A percentile compares a stretch with the other conserved stretches of the same genome.
phyloP scores from a whole-genome alignment of 2,329 filamentous ascomycete genomes.

The Aureobasidium sp. region DNA sequence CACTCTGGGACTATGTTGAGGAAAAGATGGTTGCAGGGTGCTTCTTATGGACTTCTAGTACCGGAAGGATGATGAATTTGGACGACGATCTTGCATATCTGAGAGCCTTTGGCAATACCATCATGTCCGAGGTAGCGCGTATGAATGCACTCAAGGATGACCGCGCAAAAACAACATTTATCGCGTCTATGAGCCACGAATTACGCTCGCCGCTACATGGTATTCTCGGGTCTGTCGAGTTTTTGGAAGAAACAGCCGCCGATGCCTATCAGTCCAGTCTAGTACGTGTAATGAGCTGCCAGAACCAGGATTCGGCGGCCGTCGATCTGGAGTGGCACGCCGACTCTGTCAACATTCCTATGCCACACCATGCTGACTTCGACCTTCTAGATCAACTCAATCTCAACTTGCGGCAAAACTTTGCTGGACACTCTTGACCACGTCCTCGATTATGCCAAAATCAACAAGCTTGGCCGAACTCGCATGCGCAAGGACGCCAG shows the following conservation, averaged over 20 bases:
- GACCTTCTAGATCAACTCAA: conserved; percentile 32
- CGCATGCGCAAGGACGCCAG: conserved; percentile 22
- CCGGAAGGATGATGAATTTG: conserved; percentile 30
- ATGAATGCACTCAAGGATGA: conserved; percentile 35
- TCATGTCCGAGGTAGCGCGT: conserved; percentile 34
- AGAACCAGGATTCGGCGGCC: too few species aligned
- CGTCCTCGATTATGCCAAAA: conserved; percentile 38
- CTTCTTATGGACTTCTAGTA: conserved; percentile 36
- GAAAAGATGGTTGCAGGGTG: conserved; percentile 30
- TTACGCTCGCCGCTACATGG: conserved; percentile 41
- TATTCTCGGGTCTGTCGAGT: conserved; percentile 41
- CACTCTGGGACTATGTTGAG: conserved; percentile 44
- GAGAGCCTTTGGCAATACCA: conserved; percentile 34
- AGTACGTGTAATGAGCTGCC: conserved; percentile 4
- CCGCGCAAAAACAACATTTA: conserved; percentile 44
- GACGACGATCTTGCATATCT: conserved; percentile 32
- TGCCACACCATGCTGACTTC: background rate
- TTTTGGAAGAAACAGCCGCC: conserved; percentile 34
- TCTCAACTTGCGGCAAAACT: conserved; percentile 43
- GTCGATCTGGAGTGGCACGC: too few species aligned
- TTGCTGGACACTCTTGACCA: conserved; percentile 40
- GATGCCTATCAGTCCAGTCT: conserved; percentile 31
- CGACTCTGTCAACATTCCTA: background rate
- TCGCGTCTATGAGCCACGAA: conserved; percentile 46
- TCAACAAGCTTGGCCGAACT: conserved; percentile 31